Conservation (phyloP, 257 asterid species). For the Perilla frutescens region DNA sequence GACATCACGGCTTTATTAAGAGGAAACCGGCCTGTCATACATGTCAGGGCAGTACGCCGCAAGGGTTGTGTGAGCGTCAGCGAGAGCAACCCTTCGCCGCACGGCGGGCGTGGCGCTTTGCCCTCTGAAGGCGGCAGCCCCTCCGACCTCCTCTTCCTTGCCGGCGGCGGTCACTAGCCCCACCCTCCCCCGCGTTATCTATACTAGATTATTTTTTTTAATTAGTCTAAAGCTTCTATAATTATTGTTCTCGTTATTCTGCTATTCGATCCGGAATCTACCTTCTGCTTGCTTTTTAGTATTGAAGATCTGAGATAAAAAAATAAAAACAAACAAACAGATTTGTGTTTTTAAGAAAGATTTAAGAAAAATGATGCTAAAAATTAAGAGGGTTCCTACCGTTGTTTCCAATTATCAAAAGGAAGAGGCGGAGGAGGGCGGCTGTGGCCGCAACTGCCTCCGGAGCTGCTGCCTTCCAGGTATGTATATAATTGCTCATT, state of each 20-base stretch:
- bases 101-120: slow-evolving; percentile 98
- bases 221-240: not conserved
- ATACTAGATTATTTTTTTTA: not conserved
- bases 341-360: slow-evolving; percentile 8
- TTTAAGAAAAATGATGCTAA: slow-evolving; percentile 54
- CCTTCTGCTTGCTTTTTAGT: not conserved
- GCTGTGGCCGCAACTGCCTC: slow-evolving; percentile 84
- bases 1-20: slow-evolving; percentile 89
- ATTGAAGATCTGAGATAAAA: no score
- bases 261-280: slow-evolving; percentile 10
- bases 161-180: slow-evolving; percentile 79
- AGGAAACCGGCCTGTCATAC: slow-evolving; percentile 51
- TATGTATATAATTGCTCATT: slow-evolving; percentile 20
- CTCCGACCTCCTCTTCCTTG: slow-evolving; percentile 98
- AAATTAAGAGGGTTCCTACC: slow-evolving; percentile 79
- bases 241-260: not conserved
- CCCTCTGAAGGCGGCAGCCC: slow-evolving; percentile 99
- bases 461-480: slow-evolving; percentile 73
- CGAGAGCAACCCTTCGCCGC: slow-evolving; percentile 88
- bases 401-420: slow-evolving; percentile 77
- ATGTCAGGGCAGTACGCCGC: slow-evolving; percentile 79
- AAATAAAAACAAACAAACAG: not conserved
- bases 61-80: slow-evolving; percentile 67
- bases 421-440: slow-evolving; percentile 69
- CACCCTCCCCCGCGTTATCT: not conserved